phyloP scores from a whole-genome alignment of 768 basidiomycete genomes.

The Suillus weaverae region DNA sequence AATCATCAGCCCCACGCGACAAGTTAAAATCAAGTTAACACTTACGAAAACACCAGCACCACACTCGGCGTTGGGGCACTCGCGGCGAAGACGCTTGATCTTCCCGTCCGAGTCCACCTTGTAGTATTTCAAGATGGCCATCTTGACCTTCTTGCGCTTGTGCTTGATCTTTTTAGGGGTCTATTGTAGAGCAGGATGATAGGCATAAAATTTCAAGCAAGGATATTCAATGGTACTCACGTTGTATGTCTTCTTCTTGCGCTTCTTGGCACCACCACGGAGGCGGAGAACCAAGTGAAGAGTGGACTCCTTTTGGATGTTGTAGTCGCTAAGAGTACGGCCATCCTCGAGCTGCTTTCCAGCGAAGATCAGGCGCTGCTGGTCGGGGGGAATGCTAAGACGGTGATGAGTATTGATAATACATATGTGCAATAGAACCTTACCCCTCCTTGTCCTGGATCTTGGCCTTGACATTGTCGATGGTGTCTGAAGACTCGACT shows the following conservation, averaged over 20 bases:
- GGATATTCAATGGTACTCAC: constrained; percentile 42
- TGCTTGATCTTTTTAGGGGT: constrained; percentile 99
- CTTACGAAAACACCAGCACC: constrained; percentile 85
- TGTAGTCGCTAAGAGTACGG: constrained; percentile 91
- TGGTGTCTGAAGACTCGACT: constrained; percentile 96
- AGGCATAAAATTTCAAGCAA: constrained; percentile 10
- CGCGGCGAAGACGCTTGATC: constrained; percentile 98
- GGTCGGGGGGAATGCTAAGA: constrained; percentile 82
- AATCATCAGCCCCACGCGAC: constrained; percentile 10
- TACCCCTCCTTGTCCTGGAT: constrained; percentile 98
- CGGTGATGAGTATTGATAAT: constrained; percentile 7
- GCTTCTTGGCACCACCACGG: constrained; percentile 99
- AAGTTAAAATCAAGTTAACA: constrained; percentile 11
- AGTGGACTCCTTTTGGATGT: constrained; percentile 99
- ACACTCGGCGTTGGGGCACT: constrained; percentile 85
- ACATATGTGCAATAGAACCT: constrained; percentile 18
- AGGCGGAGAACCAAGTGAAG: constrained; percentile 97
- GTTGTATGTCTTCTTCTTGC: constrained; percentile 99
- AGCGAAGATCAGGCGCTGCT: constrained; percentile 98
- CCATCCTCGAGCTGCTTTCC: constrained; percentile 99
- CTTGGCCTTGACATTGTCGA: constrained; percentile 97
- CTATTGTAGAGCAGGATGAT: constrained; percentile 35
- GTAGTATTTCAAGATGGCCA: constrained; percentile 99
- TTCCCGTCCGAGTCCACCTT: constrained; percentile 99
- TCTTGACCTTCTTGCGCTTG: constrained; percentile 99